phyloP scores from a whole-genome alignment of 208 protist species.

The Trypanosoma conorhini region DNA sequence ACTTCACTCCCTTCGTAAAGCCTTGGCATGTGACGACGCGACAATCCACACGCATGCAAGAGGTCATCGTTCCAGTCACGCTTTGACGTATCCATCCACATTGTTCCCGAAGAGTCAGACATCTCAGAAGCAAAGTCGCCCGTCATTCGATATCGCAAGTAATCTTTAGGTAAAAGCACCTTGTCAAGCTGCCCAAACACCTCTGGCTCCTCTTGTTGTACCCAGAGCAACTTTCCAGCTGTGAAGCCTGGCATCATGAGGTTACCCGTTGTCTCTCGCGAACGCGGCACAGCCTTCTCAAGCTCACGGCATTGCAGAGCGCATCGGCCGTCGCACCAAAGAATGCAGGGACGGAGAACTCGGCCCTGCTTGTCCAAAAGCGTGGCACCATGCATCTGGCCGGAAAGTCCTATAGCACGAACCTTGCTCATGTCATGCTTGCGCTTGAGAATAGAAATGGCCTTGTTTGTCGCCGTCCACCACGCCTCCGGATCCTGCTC shows the following conservation, averaged over 20 bases:
- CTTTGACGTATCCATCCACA: conserved; percentile 73
- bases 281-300: conserved; percentile 54
- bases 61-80: conserved; percentile 72
- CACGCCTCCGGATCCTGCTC: conserved; percentile 67
- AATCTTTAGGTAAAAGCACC: conserved; percentile 82
- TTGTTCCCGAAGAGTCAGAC: conserved; percentile 70
- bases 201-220: conserved; percentile 68
- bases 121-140: conserved; percentile 69
- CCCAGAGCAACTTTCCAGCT: conserved; percentile 77
- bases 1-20: conserved; percentile 70
- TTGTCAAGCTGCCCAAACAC: conserved; percentile 54
- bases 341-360: conserved; percentile 74
- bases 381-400: conserved; percentile 74
- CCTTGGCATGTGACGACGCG: conserved; percentile 64
- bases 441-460: conserved; percentile 50
- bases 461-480: conserved; percentile 58
- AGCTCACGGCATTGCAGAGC: conserved; percentile 65
- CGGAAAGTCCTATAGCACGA: conserved; percentile 59
- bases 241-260: conserved; percentile 87
- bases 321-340: conserved; percentile 81
- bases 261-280: conserved; percentile 67
- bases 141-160: conserved; percentile 67
- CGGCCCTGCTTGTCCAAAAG: conserved; percentile 58
- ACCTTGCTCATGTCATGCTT: conserved; percentile 57
- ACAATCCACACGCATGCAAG: conserved; percentile 61